A percentile compares a stretch with the other conserved stretches of the same genome.
phyloP scores from a whole-genome alignment of 108 stramenopile genomes.

The Discostella pseudostelligera region DNA sequence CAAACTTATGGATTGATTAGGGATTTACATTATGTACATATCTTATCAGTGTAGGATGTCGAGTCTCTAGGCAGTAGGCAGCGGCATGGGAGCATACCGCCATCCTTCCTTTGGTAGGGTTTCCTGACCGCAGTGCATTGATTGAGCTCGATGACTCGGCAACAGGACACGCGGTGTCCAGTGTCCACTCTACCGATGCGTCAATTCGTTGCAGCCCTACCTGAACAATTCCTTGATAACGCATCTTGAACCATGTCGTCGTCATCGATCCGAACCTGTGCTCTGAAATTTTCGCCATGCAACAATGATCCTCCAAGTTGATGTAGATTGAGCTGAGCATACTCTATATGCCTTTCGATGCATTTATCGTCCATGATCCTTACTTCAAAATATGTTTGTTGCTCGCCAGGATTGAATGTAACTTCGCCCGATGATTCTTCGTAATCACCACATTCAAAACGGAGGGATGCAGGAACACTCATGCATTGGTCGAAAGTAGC shows the following conservation, averaged over 20 bases:
- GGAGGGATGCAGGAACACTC: constrained; percentile 15
- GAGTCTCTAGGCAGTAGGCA: too few species aligned
- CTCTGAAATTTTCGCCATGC: constrained; percentile 59
- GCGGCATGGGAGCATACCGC: too few species aligned
- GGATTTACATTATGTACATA: too few species aligned
- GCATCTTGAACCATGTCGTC: constrained; percentile 19
- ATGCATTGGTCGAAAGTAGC: constrained; percentile 52
- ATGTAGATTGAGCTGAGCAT: constrained; percentile 67
- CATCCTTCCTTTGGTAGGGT: too few species aligned
- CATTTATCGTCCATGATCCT: constrained; percentile 76
- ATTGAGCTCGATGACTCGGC: too few species aligned
- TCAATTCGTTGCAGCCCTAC: background rate
- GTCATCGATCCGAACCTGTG: constrained; percentile 79
- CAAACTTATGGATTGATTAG: too few species aligned
- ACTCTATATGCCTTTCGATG: constrained; percentile 64
- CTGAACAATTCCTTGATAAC: constrained; percentile 24
- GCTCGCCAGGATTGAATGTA: constrained; percentile 54
- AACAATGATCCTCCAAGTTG: constrained; percentile 63
- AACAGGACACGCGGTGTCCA: too few species aligned
- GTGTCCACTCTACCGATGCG: too few species aligned
- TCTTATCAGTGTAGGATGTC: too few species aligned
- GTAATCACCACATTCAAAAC: constrained; percentile 76
- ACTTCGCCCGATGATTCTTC: constrained; percentile 63
- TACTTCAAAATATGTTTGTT: constrained; percentile 49
- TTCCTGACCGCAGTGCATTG: too few species aligned